Percentiles rank a stretch among this genome's conserved stretches.
phyloP scores from a whole-genome alignment of 345 rosid species.

The Gossypium turneri region DNA sequence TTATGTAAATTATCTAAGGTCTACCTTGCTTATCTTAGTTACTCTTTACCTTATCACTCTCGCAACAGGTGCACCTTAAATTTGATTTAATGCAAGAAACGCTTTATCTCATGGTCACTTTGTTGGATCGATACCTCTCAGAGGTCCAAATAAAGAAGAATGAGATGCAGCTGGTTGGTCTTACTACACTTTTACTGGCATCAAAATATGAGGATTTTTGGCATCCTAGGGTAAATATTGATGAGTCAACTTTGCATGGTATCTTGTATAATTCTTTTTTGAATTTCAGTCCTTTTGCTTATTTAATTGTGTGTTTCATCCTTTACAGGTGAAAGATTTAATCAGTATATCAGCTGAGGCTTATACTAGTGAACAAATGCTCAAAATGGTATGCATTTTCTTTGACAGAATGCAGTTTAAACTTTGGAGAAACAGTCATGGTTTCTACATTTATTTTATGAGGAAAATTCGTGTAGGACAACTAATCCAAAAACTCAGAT shows the following conservation, averaged over 20 bases:
- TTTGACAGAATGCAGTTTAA: background rate
- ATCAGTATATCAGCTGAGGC: conserved; percentile 83
- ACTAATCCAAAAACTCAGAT: background rate
- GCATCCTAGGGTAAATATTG: conserved; percentile 79
- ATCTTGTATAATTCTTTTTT: background rate
- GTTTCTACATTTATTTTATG: background rate
- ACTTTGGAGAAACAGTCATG: background rate
- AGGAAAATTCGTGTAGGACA: background rate
- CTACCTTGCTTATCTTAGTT: conserved; percentile 17
- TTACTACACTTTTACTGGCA: conserved; percentile 76
- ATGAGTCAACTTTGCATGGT: background rate
- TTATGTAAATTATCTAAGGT: background rate
- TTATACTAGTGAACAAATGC: conserved; percentile 71
- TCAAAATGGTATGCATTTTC: conserved; percentile 53
- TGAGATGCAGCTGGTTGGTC: conserved; percentile 92
- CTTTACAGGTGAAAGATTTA: conserved; percentile 72
- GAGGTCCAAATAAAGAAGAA: conserved; percentile 63
- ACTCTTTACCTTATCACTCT: conserved; percentile 12
- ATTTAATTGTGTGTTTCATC: conserved; percentile 5
- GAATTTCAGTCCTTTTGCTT: conserved; percentile 1
- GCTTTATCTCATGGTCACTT: conserved; percentile 72
- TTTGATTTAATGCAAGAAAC: conserved; percentile 91
- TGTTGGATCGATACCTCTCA: conserved; percentile 79
- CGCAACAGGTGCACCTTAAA: conserved; percentile 73
- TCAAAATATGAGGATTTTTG: conserved; percentile 95